Evolutionary conservation across 2,329 filamentous ascomycete genomes (phyloP), one percentile per base, ranked within the genome.

Genomic region (Colletotrichum eleusines): DNA sequence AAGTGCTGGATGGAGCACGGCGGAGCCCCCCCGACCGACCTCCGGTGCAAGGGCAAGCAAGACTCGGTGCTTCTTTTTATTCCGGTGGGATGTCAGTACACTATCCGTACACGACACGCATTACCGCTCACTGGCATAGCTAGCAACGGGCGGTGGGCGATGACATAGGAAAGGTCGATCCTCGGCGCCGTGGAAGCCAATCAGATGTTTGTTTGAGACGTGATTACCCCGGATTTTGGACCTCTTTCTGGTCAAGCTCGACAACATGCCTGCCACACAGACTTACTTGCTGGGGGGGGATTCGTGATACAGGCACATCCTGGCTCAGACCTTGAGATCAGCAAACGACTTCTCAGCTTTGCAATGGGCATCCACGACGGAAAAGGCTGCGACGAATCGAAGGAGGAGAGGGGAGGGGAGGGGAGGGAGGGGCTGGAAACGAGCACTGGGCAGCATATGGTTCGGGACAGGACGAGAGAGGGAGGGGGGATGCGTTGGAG

Each of bases 171-270:
- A 40, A 35, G 58, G 68, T 63, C 68, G 68, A 71, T 71, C 68
- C 58, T 63, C 50, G 23, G 33, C 50, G 18, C 11, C 4, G 42
- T 33, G 50, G 33, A 42, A 68, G 50, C 68, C 68, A 71, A 71
- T 68, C 51, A 71, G 20, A 42, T 26, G 57, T 48, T 51, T 38
- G 26, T 20, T 14, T 6, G 42, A 20, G 28, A 53, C 58, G 63
- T 51, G 64, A 57, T 51, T 71, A 71, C 68, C 68, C 68, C 68
- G 63, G 68, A 71, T 71, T 71, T 51, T 71, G 68, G 57, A 20
- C 68, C 64, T 58, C 20, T 71, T n/a, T 71, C 54, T 11, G 63
- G 68, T 44, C 57, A 67, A 58, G 58, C 44, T 58, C 50, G 50
- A 60, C 46, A 48, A 60, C 31, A 58, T 50, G 53, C 55, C 55